Base-by-base conservation (phyloP, 2,329 filamentous ascomycete genomes). In the Chaetomiaceae sp. region DNA sequence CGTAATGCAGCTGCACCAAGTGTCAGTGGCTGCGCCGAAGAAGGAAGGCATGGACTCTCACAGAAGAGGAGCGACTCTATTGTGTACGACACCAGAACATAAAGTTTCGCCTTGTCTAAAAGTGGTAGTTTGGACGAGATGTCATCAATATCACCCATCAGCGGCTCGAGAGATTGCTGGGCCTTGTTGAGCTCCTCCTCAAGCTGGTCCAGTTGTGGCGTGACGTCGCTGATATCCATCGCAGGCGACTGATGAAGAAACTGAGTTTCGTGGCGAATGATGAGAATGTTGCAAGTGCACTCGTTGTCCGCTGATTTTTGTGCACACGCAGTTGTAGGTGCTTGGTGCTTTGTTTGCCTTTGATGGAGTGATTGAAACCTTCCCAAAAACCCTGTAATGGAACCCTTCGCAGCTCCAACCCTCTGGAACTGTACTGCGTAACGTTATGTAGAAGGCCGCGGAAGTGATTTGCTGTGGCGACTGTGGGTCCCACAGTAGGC, bases 101-200 rank as follows among this genome's bases (percentile, higher is more conserved):
- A 90, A 55, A 96, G 83, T 73, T 97, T 96, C 7, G 94, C 90
- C 73, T 90, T 91, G 75, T 97, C 92, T 56, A 99, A 78, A n/a
- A 97, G 78, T 1, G 92, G 91, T 25, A 97, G 77, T 66, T 90
- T 90, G 51, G 83, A 85, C 5, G 89, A 83, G 52, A 82, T 80
- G 36, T 85, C 81, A 46, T 82, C 75, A 38, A 96, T 73, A 45
- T 78, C 77, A 32, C 77, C 75, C 23, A 95, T 73, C 5, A 97
- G 73, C n/a, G 92, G 90, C 58, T 81, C 72, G 25, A 97, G 76
- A 4, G 81, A 77, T 32, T 85, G 80, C 66, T 95, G 83, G 42
- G 97, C 79, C 51, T 85, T 81, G 70, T 95, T 88, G 46, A 97
- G 81, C 67, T 90, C 83, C 61, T 82, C 80, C 60, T 90, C 85